Evolutionary conservation across 2,329 filamentous ascomycete species (phyloP).

Genomic region (Capronia coronata): DNA sequence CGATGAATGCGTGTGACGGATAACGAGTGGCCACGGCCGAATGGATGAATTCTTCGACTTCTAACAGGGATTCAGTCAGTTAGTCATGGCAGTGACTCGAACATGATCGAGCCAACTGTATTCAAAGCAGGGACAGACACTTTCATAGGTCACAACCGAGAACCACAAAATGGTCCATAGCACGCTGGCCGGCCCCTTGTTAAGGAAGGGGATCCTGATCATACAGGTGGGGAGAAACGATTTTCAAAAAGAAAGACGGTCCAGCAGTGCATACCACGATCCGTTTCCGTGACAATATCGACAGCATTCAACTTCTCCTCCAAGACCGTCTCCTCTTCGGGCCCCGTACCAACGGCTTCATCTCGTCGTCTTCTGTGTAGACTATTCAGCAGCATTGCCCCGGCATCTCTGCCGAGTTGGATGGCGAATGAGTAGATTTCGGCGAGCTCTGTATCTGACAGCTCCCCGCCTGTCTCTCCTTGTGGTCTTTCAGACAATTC

Average conservation of each 20-base stretch:
- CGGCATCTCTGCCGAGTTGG: constrained; percentile 63
- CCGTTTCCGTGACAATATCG: constrained; percentile 70
- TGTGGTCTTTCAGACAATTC: not conserved
- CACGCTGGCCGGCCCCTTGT: too few relatives aligned
- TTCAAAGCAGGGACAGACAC: too few relatives aligned
- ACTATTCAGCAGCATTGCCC: constrained; percentile 59
- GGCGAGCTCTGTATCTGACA: constrained; percentile 45
- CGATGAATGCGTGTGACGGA: constrained; percentile 66
- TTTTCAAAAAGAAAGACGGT: too few relatives aligned
- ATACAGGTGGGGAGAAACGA: too few relatives aligned
- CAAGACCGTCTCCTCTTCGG: constrained; percentile 33
- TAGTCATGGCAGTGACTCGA: too few relatives aligned
- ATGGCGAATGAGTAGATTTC: constrained; percentile 66
- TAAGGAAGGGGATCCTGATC: too few relatives aligned
- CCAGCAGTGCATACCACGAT: constrained; percentile 61
- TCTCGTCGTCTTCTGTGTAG: constrained; percentile 50
- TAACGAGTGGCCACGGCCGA: constrained; percentile 53
- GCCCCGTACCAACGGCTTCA: not conserved
- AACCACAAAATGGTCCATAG: too few relatives aligned
- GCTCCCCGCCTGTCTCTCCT: not conserved
- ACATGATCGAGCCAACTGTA: too few relatives aligned
- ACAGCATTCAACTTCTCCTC: constrained; percentile 68
- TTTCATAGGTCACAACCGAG: too few relatives aligned
- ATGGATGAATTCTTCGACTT: constrained; percentile 66
- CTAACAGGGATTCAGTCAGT: constrained; percentile 44